phyloP scores from a whole-genome alignment of 768 basidiomycete species.

The Podaxis sp. region DNA sequence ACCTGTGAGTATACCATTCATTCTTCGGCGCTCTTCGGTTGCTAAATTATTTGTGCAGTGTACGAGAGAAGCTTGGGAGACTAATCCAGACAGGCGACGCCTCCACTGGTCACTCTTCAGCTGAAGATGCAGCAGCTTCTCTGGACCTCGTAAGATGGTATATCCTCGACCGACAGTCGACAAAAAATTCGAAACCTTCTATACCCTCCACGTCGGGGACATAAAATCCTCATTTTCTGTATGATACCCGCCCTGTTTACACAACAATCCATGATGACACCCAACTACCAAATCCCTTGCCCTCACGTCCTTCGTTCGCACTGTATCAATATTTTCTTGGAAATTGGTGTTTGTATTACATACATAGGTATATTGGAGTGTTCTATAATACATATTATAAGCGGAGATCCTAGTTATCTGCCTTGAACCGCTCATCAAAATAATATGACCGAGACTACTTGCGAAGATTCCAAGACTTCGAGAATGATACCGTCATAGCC shows the following conservation, averaged over 20 bases:
- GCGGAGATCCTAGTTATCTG: neutral
- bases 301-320: neutral
- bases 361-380: neutral
- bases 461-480: slow-evolving; percentile 76
- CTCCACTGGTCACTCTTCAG: slow-evolving; percentile 80
- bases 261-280: neutral
- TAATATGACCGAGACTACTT: slow-evolving; percentile 71
- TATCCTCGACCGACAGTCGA: slow-evolving; percentile 55
- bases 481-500: slow-evolving; percentile 83
- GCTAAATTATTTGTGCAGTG: slow-evolving; percentile 43
- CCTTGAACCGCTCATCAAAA: slow-evolving; percentile 38
- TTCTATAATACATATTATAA: slow-evolving; percentile 2
- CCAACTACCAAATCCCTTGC: neutral
- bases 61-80: slow-evolving; percentile 76
- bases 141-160: slow-evolving; percentile 87
- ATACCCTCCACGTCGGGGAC: neutral
- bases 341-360: neutral
- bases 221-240: neutral
- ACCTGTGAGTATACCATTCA: slow-evolving; percentile 54
- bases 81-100: slow-evolving; percentile 81
- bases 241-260: neutral
- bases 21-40: slow-evolving; percentile 19
- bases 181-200: slow-evolving; percentile 26
- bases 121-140: slow-evolving; percentile 88
- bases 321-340: neutral